phyloP scores from a whole-genome alignment of 305 asterid genomes.

The Solanum hybrid region DNA sequence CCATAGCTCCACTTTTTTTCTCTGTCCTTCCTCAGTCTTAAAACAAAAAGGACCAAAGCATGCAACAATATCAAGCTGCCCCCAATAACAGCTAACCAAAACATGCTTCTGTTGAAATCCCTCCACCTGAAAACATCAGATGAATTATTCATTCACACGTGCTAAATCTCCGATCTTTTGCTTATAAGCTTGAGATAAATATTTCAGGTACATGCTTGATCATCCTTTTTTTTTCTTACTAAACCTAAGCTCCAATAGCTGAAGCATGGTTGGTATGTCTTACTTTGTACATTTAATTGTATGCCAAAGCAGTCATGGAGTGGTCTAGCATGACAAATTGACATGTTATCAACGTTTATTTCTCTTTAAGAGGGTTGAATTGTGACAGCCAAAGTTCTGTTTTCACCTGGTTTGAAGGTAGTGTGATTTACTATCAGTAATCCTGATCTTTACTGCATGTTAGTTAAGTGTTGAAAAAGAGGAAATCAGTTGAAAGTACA shows the following conservation, averaged over 20 bases:
- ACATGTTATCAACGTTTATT: not conserved
- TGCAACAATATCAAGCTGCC: conserved; percentile 56
- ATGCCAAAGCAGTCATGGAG: not conserved
- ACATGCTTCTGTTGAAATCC: conserved; percentile 81
- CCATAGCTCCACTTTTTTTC: conserved; percentile 48
- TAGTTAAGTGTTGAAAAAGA: not conserved
- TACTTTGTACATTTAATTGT: not conserved
- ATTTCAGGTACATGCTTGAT: not conserved
- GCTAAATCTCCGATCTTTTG: not conserved
- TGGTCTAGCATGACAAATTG: not conserved
- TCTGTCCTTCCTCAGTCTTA: conserved; percentile 36
- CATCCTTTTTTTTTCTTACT: not conserved
- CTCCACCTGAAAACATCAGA: conserved; percentile 62
- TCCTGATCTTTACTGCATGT: not conserved
- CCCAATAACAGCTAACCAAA: conserved; percentile 70
- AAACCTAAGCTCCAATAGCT: not conserved
- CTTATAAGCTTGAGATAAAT: not conserved
- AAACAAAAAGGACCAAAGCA: conserved; percentile 36
- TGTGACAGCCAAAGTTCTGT: not conserved
- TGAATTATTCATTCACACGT: not conserved
- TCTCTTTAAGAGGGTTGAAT: not conserved
- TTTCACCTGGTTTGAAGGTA: not conserved
- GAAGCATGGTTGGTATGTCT: not conserved
- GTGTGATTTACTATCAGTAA: not conserved
- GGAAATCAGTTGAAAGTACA: not conserved